phyloP scores from a whole-genome alignment of 2,329 filamentous ascomycete species.

The Conoideocrella luteorostrata region DNA sequence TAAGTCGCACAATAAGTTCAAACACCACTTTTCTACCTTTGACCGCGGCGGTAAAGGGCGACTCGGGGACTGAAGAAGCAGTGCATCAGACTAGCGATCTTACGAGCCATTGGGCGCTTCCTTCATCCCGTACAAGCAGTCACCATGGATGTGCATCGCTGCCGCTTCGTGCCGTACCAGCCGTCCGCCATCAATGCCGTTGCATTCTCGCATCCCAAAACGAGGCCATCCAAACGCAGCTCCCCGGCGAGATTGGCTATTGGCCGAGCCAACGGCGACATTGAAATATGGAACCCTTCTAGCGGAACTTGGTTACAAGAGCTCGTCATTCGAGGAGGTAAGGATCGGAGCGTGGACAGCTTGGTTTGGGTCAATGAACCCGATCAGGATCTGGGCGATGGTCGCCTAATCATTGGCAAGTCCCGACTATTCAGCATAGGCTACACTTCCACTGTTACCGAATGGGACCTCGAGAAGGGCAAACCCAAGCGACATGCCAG shows the following conservation, averaged over 20 bases:
- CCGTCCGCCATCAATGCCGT: conserved; percentile 89
- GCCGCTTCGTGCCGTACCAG: conserved; percentile 89
- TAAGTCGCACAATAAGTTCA: neutral
- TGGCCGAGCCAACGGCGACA: conserved; percentile 88
- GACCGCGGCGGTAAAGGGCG: neutral
- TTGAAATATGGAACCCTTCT: conserved; percentile 94
- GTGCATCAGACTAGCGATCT: neutral
- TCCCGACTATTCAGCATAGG: conserved; percentile 93
- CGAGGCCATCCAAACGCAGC: conserved; percentile 40
- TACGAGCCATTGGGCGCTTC: neutral
- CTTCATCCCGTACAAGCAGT: conserved; percentile 1
- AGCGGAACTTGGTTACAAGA: conserved; percentile 85
- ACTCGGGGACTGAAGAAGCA: neutral
- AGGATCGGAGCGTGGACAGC: conserved; percentile 81
- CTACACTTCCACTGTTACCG: conserved; percentile 84
- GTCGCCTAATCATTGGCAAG: conserved; percentile 58
- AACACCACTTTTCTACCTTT: conserved; percentile 3
- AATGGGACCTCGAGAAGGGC: conserved; percentile 85
- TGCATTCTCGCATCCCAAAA: conserved; percentile 75
- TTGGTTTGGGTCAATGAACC: conserved; percentile 87
- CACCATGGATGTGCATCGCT: conserved; percentile 90
- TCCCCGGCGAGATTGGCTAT: conserved; percentile 70
- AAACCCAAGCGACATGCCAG: conserved; percentile 74
- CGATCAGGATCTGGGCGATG: conserved; percentile 59
- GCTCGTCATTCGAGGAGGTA: conserved; percentile 73